Conservation (phyloP, 2,329 filamentous ascomycete genomes). For the Epicoccum sorghinum region DNA sequence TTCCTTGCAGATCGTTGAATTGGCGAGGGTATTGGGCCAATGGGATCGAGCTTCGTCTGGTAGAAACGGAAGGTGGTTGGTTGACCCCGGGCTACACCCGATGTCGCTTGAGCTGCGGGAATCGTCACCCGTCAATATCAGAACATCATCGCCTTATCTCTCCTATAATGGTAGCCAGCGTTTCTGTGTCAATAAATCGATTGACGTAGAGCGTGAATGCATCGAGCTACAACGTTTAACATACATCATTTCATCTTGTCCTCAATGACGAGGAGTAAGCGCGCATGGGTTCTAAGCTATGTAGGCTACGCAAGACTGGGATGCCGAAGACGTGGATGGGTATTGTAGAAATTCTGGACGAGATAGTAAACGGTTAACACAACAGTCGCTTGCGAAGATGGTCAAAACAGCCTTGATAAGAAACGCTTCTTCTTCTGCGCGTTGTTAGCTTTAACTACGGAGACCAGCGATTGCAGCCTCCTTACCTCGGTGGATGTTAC, state of each 20-base stretch:
- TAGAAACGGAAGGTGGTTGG: conserved; percentile 12
- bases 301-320: too few relatives aligned
- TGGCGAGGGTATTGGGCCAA: neutral
- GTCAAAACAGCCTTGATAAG: conserved; percentile 27
- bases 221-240: too few relatives aligned
- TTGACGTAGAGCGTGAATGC: too few relatives aligned
- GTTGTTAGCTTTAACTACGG: conserved; percentile 12
- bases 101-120: neutral
- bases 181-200: too few relatives aligned
- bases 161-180: too few relatives aligned
- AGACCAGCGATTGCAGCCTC: neutral
- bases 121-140: conserved; percentile 1
- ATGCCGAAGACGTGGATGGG: too few relatives aligned
- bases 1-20: conserved; percentile 9
- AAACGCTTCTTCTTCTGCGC: conserved; percentile 33
- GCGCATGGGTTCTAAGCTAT: too few relatives aligned
- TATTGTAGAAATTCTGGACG: too few relatives aligned
- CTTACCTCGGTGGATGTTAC: conserved; percentile 26
- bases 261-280: too few relatives aligned
- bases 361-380: too few relatives aligned
- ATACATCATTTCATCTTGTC: too few relatives aligned
- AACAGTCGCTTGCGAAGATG: too few relatives aligned
- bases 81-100: conserved; percentile 5
- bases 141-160: neutral
- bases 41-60: neutral